Conservation (phyloP, 2,329 filamentous ascomycete species). For the Sarocladium strictum region DNA sequence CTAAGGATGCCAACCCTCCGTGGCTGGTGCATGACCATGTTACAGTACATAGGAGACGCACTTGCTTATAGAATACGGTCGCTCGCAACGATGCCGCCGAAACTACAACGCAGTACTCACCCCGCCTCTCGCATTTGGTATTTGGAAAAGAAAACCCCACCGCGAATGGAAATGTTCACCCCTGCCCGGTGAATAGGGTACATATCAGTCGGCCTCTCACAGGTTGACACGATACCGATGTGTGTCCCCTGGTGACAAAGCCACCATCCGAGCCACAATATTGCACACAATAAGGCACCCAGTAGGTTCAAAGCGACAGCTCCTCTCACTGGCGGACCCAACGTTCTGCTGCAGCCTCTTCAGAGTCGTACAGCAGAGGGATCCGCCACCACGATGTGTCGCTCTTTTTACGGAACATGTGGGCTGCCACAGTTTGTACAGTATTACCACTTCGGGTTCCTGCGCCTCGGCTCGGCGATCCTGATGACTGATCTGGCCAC, state of each 20-base stretch:
- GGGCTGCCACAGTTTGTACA: not conserved
- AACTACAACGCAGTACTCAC: not conserved
- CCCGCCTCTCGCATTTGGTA: not conserved
- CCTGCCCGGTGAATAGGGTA: not conserved
- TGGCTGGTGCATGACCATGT: not conserved
- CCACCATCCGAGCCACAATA: not conserved
- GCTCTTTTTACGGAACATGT: not conserved
- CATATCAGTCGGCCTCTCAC: conserved; percentile 23
- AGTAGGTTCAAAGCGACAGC: not conserved
- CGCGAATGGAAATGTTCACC: not conserved
- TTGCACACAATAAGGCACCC: too few relatives aligned
- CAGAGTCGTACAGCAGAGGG: not conserved
- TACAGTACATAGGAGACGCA: too few relatives aligned
- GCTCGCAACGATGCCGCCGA: too few relatives aligned
- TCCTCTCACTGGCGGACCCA: not conserved
- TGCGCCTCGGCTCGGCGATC: conserved; percentile 7
- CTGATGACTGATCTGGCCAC: not conserved
- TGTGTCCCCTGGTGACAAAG: conserved; percentile 10
- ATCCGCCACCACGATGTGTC: not conserved
- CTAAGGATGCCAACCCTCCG: not conserved
- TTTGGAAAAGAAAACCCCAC: not conserved
- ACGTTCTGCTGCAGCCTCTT: not conserved
- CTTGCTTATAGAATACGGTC: too few relatives aligned
- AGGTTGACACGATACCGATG: conserved; percentile 24
- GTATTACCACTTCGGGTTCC: not conserved